Evolutionary conservation across 2,329 filamentous ascomycete genomes (phyloP).

Genomic region (Pseudocercospora fuligena): DNA sequence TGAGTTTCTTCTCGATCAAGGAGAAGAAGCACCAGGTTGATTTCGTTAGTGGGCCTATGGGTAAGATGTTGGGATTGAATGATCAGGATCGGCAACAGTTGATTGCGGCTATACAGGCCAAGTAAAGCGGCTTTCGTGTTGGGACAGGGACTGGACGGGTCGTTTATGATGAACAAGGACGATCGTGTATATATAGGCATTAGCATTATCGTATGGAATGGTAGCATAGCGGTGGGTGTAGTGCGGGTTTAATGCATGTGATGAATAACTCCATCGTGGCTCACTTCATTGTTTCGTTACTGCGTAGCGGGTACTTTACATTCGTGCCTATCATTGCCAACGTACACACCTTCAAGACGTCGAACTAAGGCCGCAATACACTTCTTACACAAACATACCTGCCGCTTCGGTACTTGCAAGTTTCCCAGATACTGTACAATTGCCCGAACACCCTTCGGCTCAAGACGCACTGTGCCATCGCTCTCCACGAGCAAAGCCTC

Average conservation of each 20-base stretch:
- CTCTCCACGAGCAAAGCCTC: neutral
- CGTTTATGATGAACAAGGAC: neutral
- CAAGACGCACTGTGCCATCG: neutral
- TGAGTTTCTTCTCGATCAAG: conserved; percentile 81
- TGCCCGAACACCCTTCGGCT: neutral
- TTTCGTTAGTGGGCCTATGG: conserved; percentile 63
- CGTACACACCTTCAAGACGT: no score
- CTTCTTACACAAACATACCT: neutral
- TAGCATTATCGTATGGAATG: neutral
- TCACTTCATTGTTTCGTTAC: no score
- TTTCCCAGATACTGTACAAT: neutral
- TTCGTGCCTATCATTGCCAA: no score
- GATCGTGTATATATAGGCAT: neutral
- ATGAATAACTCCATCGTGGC: neutral
- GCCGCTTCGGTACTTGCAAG: neutral
- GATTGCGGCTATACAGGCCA: conserved; percentile 71
- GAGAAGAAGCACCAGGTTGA: conserved; percentile 76
- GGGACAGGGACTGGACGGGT: neutral
- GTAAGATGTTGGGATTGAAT: conserved; percentile 77
- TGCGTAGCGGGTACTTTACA: no score
- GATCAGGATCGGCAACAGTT: conserved; percentile 86
- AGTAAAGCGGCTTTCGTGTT: neutral
- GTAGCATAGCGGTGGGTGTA: neutral
- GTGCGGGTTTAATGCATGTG: neutral
- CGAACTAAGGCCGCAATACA: neutral